A percentile compares a stretch with the other conserved stretches of the same genome.
These are phyloP conservation scores for Pelargonium myrrhifolium DNA, from an alignment of 441 rosid genomes.

Conservation along the genomic window DNA sequence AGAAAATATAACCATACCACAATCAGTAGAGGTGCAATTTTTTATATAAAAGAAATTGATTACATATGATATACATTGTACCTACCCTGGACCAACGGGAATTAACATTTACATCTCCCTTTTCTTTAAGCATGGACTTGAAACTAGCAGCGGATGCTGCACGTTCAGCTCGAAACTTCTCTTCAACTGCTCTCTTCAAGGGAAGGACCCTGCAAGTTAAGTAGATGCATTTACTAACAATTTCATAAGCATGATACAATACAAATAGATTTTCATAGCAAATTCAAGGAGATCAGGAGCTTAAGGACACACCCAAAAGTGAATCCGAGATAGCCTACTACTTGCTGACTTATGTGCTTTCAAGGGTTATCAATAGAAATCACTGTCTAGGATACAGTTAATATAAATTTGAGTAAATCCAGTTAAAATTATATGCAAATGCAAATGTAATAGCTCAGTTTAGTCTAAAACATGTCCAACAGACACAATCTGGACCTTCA, in stretches of 20 bases:
- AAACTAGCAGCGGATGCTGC: slow-evolving; percentile 62
- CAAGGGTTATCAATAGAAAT: slow-evolving; percentile 26
- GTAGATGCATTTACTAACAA: slow-evolving; percentile 13
- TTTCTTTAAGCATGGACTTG: slow-evolving; percentile 79
- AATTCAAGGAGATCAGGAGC: slow-evolving; percentile 26
- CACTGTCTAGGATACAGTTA: slow-evolving; percentile 24
- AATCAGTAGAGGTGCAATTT: background rate
- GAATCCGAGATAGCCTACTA: slow-evolving; percentile 30
- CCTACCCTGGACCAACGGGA: slow-evolving; percentile 94
- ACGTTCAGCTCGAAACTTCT: slow-evolving; percentile 69
- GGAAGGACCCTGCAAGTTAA: slow-evolving; percentile 53
- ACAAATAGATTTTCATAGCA: slow-evolving; percentile 13
- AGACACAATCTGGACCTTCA: slow-evolving; percentile 2
- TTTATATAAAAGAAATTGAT: background rate
- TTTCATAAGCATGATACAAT: background rate
- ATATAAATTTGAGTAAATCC: slow-evolving; percentile 19
- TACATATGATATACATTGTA: slow-evolving; percentile 4
- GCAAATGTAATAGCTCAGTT: slow-evolving; percentile 16
- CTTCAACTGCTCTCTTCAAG: slow-evolving; percentile 68
- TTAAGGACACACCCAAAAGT: slow-evolving; percentile 27
- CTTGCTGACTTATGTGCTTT: slow-evolving; percentile 31
- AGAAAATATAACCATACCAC: background rate
- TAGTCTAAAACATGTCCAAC: slow-evolving; percentile 12
- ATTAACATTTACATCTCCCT: slow-evolving; percentile 50
- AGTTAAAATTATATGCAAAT: slow-evolving; percentile 13